Conservation (phyloP, 2,329 filamentous ascomycete genomes). For the Polytolypa hystricis region DNA sequence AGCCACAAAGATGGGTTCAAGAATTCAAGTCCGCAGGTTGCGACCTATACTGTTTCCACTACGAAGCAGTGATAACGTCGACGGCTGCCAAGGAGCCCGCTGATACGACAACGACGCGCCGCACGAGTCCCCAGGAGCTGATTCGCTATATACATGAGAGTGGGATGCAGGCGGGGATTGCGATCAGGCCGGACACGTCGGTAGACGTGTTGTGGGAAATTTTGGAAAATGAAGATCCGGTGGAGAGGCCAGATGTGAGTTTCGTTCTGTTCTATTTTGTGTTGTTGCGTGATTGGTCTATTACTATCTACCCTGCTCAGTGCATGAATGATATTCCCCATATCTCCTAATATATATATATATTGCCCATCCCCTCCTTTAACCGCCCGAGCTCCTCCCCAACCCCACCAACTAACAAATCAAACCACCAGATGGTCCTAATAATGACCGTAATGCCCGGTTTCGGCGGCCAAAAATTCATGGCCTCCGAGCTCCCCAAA, state of each 20-base stretch:
- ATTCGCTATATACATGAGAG: slow-evolving; percentile 82
- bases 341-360: no score
- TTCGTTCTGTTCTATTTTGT: background rate
- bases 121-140: slow-evolving; percentile 73
- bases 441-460: slow-evolving; percentile 98
- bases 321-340: no score
- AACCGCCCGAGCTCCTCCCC: slow-evolving; percentile 3
- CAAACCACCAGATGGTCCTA: slow-evolving; percentile 90
- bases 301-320: slow-evolving; percentile 2
- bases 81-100: slow-evolving; percentile 73
- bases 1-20: slow-evolving; percentile 97
- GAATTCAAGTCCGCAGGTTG: slow-evolving; percentile 90
- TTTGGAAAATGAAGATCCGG: slow-evolving; percentile 58
- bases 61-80: slow-evolving; percentile 80
- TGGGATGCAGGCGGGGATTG: slow-evolving; percentile 84
- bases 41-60: slow-evolving; percentile 99
- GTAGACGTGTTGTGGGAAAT: slow-evolving; percentile 91
- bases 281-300: background rate
- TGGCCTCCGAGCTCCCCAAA: slow-evolving; percentile 91
- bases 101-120: slow-evolving; percentile 49
- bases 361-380: no score
- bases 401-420: no score
- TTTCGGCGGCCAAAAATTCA: slow-evolving; percentile 97
- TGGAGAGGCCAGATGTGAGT: slow-evolving; percentile 80
- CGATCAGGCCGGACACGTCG: slow-evolving; percentile 83